phyloP scores from a whole-genome alignment of 495 filamentous ascomycete species.

The Aspergillus wentii region DNA sequence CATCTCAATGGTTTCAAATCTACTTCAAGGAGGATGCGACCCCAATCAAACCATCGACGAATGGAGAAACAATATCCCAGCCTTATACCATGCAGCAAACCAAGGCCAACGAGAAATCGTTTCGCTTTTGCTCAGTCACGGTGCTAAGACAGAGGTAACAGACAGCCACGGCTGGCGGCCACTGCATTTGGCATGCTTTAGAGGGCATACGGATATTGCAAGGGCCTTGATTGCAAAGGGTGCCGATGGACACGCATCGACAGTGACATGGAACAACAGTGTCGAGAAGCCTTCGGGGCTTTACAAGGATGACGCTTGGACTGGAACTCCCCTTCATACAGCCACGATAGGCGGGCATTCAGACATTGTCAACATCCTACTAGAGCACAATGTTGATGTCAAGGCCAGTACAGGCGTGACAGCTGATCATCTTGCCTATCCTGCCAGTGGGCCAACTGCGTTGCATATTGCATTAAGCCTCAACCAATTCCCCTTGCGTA shows the following conservation, averaged over 20 bases:
- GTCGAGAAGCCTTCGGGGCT: conserved; percentile 2
- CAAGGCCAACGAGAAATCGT: conserved; percentile 1
- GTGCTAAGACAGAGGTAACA: conserved; percentile 1
- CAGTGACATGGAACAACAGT: not conserved
- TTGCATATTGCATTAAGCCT: conserved; percentile 2
- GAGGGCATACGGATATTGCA: conserved; percentile 1
- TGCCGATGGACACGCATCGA: not conserved
- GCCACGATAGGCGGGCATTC: conserved; percentile 6
- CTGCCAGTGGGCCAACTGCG: conserved; percentile 2
- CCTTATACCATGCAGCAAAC: too few relatives aligned
- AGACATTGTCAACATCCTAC: conserved; percentile 1
- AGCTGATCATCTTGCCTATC: not conserved
- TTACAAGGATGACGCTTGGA: not conserved
- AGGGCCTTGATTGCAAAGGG: conserved; percentile 2
- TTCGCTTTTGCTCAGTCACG: not conserved
- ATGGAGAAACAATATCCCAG: too few relatives aligned
- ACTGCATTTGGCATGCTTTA: conserved; percentile 1
- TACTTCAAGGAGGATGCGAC: too few relatives aligned
- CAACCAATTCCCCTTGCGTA: not conserved
- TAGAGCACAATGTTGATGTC: conserved; percentile 3
- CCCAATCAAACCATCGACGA: too few relatives aligned
- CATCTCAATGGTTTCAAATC: too few relatives aligned
- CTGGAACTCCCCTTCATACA: conserved; percentile 3
- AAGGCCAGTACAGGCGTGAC: not conserved
- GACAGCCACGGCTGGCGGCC: conserved; percentile 4